Base-by-base conservation (phyloP, 352 stramenopile genomes). In the Globisporangium lucens region DNA sequence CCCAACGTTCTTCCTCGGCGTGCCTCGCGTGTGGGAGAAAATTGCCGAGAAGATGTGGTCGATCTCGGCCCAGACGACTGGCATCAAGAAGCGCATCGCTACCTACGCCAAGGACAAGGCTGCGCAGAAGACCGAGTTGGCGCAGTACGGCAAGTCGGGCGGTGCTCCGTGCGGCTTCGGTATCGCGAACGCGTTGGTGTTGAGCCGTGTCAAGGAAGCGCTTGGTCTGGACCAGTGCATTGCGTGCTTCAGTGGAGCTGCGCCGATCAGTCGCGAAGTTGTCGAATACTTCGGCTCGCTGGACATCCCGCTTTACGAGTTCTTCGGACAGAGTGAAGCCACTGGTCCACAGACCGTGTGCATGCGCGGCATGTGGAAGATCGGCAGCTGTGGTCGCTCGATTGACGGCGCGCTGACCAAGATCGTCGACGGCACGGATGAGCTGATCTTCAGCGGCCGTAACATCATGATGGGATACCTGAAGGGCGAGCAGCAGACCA, bases 231-330 rank as follows among this genome's bases (percentile, higher is more conserved):
- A 98, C 76, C 85, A 96, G 69, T 96, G 89, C 68, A 76, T 80
- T 57, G 77, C 78, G 15, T 81, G 65, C 63, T 94, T 91, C 60
- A 90, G 75, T 60, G 89, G 85, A 51, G 96, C 95, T 8, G 96
- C 96, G 30, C 95, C 95, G 3, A 98, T 99, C 66, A 90, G 89
- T 63, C 73, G 82, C n/a, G 93, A 98, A 67, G 90, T 98, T 15
- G 75, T 98, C 13, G 83, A 97, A 38, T 99, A 98, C 78, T 98
- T 99, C 71, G 89, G 85, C 61, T 98, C 93, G 24, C 73, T 99
- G 29, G 95, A 98, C 69, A 79, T 99, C 52, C 93, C 92, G 10
- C 87, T 99, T 52, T 96, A 91, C 69, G 96, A 99, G 77, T 85
- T 98, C 69, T 95, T 95, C 52, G 96, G 97, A 5, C 93, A 98